Evolutionary conservation across 2,329 filamentous ascomycete genomes (phyloP), one percentile per base, ranked within the genome.

Genomic region (Diaporthe citri): DNA sequence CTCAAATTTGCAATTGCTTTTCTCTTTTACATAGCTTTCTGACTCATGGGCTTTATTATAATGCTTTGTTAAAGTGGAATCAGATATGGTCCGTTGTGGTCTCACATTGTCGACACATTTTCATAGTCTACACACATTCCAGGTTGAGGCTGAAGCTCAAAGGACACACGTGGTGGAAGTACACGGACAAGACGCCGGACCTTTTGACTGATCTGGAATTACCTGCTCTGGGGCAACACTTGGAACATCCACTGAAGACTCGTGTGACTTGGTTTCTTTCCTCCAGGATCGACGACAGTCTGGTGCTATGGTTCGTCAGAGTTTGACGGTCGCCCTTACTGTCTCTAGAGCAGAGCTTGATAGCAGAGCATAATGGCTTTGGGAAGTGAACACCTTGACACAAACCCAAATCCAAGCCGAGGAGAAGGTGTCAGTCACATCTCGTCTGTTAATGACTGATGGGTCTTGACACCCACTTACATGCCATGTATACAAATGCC

Each of bases 401-500:
- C 28, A 36, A 36, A 51, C 20, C 25, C 41, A 34, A 25, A 22
- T 0, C 6, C 20, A 9, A 13, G 5, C 20, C 15, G 39, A 28
- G 8, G 43, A 36, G 43, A 36, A 51, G 62, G 60, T 48, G 17
- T 34, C 41, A 10, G 9, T 64, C 39, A 46, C 59, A 43, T 22
- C 59, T 31, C 4, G 51, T 28, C 51, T 28, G 25, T 28, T 9
- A 55, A 55, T 55, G 7, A 56, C 20, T 48, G 43, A 48, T 48
- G 43, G 43, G 20, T 43, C 41, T 43, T 43, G 20, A 20, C 43
- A 48, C 43, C 43, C 43, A 48, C 43, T 22, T 46, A 62, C 22
- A 67, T 67, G 64, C 64, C 64, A 67, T 48, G 64, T 39, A 39
- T 15, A 39, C 36, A 39, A 39, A 39, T 39, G 36, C 64, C 64